These are phyloP conservation scores for Aphanomyces cochlioides DNA, from an alignment of 352 stramenopile species.

Conservation along the genomic window DNA sequence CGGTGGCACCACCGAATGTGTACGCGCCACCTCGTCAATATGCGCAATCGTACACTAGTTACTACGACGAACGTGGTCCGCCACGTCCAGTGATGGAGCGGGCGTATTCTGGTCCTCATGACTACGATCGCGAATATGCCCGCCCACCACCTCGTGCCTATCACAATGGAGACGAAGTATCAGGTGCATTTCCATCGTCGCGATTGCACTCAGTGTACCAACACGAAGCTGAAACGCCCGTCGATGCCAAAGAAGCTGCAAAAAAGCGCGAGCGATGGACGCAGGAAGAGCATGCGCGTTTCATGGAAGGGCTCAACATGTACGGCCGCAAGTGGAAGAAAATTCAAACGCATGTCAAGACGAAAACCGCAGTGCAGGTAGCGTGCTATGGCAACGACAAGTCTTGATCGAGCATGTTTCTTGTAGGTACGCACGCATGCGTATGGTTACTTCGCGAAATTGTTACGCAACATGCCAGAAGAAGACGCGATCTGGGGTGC, in stretches of 20 bases:
- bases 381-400: too few species aligned
- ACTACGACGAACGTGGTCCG: not conserved
- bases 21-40: not conserved
- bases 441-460: constrained; percentile 85
- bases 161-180: constrained; percentile 3
- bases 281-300: constrained; percentile 73
- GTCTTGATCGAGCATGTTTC: not conserved
- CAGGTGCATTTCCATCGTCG: not conserved
- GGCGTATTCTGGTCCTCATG: not conserved
- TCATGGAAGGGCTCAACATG: constrained; percentile 82
- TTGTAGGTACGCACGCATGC: constrained; percentile 65
- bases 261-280: constrained; percentile 69
- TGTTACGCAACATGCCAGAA: constrained; percentile 81
- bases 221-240: not conserved
- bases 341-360: constrained; percentile 82
- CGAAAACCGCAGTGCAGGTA: constrained; percentile 75
- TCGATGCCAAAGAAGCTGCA: constrained; percentile 16
- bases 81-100: not conserved
- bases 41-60: not conserved
- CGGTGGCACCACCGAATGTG: too few species aligned
- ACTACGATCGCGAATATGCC: not conserved
- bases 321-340: constrained; percentile 88
- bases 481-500: constrained; percentile 78
- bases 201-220: constrained; percentile 4
- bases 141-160: not conserved